Base-by-base conservation (phyloP, 2,329 filamentous ascomycete species). In the Sarocladium kiliense region DNA sequence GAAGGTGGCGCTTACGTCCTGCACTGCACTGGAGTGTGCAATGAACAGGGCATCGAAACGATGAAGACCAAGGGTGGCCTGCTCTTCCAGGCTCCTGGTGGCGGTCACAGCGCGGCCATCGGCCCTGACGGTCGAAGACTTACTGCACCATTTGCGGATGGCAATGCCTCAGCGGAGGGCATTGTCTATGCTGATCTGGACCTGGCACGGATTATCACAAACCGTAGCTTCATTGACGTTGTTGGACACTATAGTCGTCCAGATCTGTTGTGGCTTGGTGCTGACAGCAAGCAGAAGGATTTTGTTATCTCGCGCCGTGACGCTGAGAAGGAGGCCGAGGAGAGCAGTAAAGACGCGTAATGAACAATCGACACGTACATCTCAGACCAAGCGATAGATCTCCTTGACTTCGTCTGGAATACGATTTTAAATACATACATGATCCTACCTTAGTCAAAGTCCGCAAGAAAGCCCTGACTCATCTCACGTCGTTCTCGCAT, bases 1-100 rank as follows among this genome's bases (percentile, higher is more conserved):
- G 82, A 86, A 62, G 74, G 77, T 1, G 70, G 71, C 9, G 65
- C 77, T 0, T 85, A 78, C 57, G 81, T 85, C 1, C 71, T 84
- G 2, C 62, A 64, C 19, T 57, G 59, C 26, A 65, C 63, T 1
- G 56, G 59, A 1, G 60, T 65, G 2, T 68, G 80, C 51, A 72
- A 69, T 0, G 60, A 75, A 6, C 62, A 69, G 14, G 80, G 74
- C 1, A 64, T 65, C 0, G 59, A 64, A 0, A 71, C 79, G 12
- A 61, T 81, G 64, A 64, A 66, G 7, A 78, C 75, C 0, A 60
- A 68, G 9, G 68, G 68, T 0, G 72, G 73, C 0, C 59, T 72
- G 0, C 21, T 54, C 1, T 63, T 58, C 44, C 60, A 55, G 2
- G 45, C 59, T 4, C 62, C 62, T 0, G 63, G 63, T 1, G 63